Percentiles rank a stretch among this genome's conserved stretches.
phyloP scores from a whole-genome alignment of 306 rosid genomes.

The Mimosa bimucronata region DNA sequence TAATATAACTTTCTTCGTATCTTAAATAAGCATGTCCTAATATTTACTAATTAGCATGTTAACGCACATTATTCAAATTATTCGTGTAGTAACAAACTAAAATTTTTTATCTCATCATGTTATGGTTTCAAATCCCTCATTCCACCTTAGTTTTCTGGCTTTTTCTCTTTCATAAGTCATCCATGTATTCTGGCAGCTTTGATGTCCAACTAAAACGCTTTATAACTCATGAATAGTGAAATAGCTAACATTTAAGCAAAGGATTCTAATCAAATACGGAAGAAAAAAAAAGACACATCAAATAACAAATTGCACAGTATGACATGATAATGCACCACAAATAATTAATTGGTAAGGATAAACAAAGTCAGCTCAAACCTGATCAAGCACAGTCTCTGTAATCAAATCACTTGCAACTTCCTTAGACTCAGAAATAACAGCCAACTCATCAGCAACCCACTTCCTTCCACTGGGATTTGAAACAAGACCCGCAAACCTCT shows the following conservation, averaged over 20 bases:
- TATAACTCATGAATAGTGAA: background rate
- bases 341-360: background rate
- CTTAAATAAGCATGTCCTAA: background rate
- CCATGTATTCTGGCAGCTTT: background rate
- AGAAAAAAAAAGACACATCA: background rate
- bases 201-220: background rate
- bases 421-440: slow-evolving; percentile 87
- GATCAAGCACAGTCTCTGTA: slow-evolving; percentile 86
- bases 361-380: slow-evolving; percentile 51
- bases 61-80: background rate
- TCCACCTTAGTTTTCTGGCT: background rate
- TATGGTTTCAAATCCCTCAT: background rate
- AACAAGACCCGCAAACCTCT: slow-evolving; percentile 62
- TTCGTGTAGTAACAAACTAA: background rate
- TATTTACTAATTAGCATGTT: background rate
- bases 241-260: background rate
- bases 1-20: background rate
- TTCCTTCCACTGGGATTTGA: slow-evolving; percentile 65
- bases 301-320: background rate
- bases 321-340: background rate
- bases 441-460: slow-evolving; percentile 83
- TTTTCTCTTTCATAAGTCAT: background rate
- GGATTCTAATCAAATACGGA: background rate
- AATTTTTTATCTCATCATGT: background rate
- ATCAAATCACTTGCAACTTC: slow-evolving; percentile 88